A percentile compares a stretch with the other conserved stretches of the same genome.
These are phyloP conservation scores for Naematelia aurantialba DNA, from an alignment of 768 basidiomycete species.

Conservation along the genomic window DNA sequence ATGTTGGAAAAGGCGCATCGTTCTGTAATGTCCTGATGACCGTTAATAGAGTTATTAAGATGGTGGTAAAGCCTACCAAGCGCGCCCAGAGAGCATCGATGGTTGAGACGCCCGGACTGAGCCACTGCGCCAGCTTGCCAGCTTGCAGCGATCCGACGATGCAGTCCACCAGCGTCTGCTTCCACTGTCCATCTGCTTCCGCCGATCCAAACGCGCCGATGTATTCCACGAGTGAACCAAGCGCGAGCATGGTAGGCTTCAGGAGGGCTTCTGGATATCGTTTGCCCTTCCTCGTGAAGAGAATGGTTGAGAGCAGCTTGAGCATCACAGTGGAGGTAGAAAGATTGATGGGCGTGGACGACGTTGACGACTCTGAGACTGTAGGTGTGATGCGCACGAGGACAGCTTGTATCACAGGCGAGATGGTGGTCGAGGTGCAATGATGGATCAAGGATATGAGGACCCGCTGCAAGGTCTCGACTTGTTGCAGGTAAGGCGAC, in stretches of 20 bases:
- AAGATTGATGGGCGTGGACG: constrained; percentile 15
- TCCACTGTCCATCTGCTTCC: constrained; percentile 12
- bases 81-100: constrained; percentile 38
- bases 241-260: constrained; percentile 32
- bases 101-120: constrained; percentile 40
- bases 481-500: constrained; percentile 1
- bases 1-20: constrained; percentile 37
- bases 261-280: constrained; percentile 34
- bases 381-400: constrained; percentile 10
- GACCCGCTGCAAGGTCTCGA: constrained; percentile 54
- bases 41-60: constrained; percentile 3
- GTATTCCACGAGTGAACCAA: constrained; percentile 10
- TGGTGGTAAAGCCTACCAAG: constrained; percentile 21
- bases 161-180: constrained; percentile 21
- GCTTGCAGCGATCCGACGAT: constrained; percentile 39
- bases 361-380: neutral
- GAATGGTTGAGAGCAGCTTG: constrained; percentile 37
- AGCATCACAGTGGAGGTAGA: constrained; percentile 24
- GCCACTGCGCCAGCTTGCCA: constrained; percentile 46
- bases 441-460: constrained; percentile 81
- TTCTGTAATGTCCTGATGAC: constrained; percentile 18
- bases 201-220: neutral
- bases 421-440: constrained; percentile 56
- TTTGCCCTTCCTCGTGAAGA: constrained; percentile 44
- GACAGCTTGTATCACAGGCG: constrained; percentile 58